These are phyloP conservation scores for Xylariaceae sp. DNA, from an alignment of 2,329 filamentous ascomycete species.

Conservation along the genomic window DNA sequence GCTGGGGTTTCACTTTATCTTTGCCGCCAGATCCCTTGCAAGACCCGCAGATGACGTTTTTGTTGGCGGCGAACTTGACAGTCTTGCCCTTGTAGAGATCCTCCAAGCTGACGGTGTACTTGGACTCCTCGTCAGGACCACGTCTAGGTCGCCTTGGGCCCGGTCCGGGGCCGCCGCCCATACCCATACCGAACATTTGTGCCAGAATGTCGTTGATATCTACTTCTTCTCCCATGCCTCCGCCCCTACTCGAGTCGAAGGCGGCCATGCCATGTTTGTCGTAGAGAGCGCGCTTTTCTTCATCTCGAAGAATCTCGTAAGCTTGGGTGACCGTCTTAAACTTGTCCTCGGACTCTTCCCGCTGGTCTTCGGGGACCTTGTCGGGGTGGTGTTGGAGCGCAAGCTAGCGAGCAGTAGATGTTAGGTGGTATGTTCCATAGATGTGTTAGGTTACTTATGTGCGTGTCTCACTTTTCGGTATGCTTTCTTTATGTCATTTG, in stretches of 20 bases:
- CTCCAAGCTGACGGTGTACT: constrained; percentile 88
- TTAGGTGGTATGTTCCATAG: constrained; percentile 5
- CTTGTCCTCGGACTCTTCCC: constrained; percentile 81
- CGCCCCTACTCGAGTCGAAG: constrained; percentile 77
- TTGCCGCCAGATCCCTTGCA: constrained; percentile 92
- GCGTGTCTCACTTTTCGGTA: constrained; percentile 76
- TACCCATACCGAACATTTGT: constrained; percentile 76
- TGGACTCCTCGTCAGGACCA: constrained; percentile 83
- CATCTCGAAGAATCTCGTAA: constrained; percentile 97
- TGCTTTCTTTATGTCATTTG: constrained; percentile 89
- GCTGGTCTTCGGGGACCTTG: constrained; percentile 86
- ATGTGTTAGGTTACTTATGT: not conserved
- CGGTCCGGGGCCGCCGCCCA: constrained; percentile 44
- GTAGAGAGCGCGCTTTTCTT: constrained; percentile 89
- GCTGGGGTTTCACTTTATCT: constrained; percentile 82
- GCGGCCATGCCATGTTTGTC: constrained; percentile 95
- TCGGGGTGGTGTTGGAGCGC: constrained; percentile 90
- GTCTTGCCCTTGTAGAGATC: constrained; percentile 99
- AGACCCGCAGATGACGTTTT: constrained; percentile 83
- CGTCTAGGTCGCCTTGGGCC: constrained; percentile 66
- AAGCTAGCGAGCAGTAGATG: constrained; percentile 68
- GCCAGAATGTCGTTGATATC: constrained; percentile 92
- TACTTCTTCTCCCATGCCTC: constrained; percentile 66
- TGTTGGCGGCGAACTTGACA: constrained; percentile 93
- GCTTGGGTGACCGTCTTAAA: constrained; percentile 94